Evolutionary conservation across 2,329 filamentous ascomycete species (phyloP).

Genomic region (Talaromyces sp.): DNA sequence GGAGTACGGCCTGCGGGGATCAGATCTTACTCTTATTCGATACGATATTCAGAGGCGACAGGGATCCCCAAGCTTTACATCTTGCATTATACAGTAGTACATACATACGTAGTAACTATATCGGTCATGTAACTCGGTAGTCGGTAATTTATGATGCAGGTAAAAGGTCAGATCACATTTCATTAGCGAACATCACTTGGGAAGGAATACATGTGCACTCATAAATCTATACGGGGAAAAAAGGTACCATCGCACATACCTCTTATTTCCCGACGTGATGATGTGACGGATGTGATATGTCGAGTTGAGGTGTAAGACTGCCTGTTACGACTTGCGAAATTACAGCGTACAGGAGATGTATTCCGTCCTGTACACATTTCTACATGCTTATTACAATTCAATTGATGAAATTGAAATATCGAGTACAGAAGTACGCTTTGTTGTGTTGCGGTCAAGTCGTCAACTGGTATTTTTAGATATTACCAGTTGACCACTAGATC

Average conservation of each 20-base stretch:
- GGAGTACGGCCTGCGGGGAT: neutral
- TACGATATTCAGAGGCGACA: neutral
- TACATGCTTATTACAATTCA: neutral
- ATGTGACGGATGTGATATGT: constrained; percentile 3
- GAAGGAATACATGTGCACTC: neutral
- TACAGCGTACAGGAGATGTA: neutral
- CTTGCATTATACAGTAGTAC: neutral
- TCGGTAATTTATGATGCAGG: neutral
- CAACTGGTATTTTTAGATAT: too few species aligned
- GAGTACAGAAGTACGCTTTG: neutral
- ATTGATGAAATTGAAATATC: neutral
- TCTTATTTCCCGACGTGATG: neutral
- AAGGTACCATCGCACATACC: neutral
- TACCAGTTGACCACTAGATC: neutral
- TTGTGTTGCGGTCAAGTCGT: too few species aligned
- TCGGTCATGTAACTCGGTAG: neutral
- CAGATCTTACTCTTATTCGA: neutral
- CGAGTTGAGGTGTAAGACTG: neutral
- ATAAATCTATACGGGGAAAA: neutral
- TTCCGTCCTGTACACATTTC: neutral
- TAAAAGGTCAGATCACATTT: neutral
- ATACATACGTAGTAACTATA: neutral
- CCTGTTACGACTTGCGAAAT: neutral
- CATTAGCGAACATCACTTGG: neutral
- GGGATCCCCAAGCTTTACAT: neutral